Evolutionary conservation across 306 rosid species (phyloP), one percentile per base, ranked within the genome.

Genomic region (Nissolia schottii): DNA sequence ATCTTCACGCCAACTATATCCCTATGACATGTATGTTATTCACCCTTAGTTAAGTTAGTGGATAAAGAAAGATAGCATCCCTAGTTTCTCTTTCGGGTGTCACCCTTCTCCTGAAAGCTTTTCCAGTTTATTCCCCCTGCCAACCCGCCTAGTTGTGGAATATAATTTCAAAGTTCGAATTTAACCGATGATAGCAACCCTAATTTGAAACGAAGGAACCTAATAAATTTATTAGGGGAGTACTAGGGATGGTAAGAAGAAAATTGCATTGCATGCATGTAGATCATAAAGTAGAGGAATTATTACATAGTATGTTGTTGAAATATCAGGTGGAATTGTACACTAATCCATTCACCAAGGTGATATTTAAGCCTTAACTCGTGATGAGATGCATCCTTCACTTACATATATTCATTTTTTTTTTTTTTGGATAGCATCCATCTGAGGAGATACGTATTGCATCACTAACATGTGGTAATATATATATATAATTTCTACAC

Each of bases 1-100:
- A 79, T 79, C 38, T 9, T 85, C 86, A 85, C 89, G 86, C 92
- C 74, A 79, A 70, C 82, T 40, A 35, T 68, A 48, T 53, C 41
- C 64, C n/a, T n/a, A n/a, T n/a, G n/a, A n/a, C n/a, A n/a, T 60
- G 50, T 43, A 22, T 64, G 46, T 66, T 46, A 50, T 77, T 49
- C 23, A 43, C 50, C 58, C 73, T 75, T n/a, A n/a, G n/a, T n/a
- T n/a, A n/a, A 32, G 60, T 74, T 51, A 66, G 65, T 34, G 78
- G 84, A 56, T 71, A 78, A 73, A 78, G 82, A 78, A 73, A 78
- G 82, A 66, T 81, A 51, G 49, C 57, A 50, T 78, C 73, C 73
- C 50, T 72, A 31, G 76, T 64, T 62, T 32, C 76, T 57, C 79
- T 75, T 84, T 81, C 23, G 58, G 80, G 79, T 68, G 61, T 71